Conservation (phyloP, 306 rosid genomes). For the Acmispon strigosus region DNA sequence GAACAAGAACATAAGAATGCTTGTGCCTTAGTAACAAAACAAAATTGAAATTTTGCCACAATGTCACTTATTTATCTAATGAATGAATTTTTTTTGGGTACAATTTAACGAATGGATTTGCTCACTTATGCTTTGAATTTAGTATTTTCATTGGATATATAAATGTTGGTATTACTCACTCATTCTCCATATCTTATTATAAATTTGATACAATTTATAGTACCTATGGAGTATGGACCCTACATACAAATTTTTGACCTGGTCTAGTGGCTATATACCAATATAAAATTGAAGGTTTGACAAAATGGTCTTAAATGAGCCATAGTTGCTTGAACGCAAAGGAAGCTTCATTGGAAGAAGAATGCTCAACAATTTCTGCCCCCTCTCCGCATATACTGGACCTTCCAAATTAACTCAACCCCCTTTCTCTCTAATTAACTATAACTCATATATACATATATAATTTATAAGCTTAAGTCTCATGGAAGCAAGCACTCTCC, state of each 20-base stretch:
- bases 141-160: background rate
- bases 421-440: slow-evolving; percentile 16
- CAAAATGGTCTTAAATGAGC: slow-evolving; percentile 40
- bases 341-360: slow-evolving; percentile 78
- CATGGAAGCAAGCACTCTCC: slow-evolving; percentile 59
- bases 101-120: background rate
- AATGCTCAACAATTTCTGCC: slow-evolving; percentile 64
- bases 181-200: background rate
- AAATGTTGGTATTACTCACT: background rate
- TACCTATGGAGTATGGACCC: slow-evolving; percentile 8
- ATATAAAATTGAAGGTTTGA: slow-evolving; percentile 57
- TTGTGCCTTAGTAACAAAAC: background rate
- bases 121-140: background rate
- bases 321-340: slow-evolving; percentile 83
- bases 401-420: slow-evolving; percentile 27
- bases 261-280: slow-evolving; percentile 5
- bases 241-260: background rate
- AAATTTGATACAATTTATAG: background rate
- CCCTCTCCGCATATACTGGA: slow-evolving; percentile 51
- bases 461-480: slow-evolving; percentile 29
- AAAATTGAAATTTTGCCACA: background rate
- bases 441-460: background rate
- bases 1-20: too few species aligned
- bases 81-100: background rate
- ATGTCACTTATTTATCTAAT: background rate